A percentile compares a stretch with the other conserved stretches of the same genome.
Evolutionary conservation across 2,329 filamentous ascomycete species (phyloP).

Genomic region (Echinosphaeria canescens): DNA sequence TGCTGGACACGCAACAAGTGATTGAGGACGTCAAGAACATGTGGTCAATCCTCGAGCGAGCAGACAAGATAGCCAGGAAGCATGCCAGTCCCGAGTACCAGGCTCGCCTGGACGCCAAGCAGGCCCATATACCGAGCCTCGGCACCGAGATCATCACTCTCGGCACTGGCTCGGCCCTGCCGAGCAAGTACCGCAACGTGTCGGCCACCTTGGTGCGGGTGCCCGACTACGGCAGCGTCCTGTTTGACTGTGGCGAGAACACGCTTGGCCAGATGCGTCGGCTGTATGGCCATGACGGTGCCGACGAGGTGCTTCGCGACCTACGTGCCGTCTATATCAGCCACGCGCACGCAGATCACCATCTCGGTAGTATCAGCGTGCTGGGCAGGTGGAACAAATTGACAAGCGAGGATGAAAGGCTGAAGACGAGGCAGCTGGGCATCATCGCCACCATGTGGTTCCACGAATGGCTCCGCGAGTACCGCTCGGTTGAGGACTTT

Average conservation of each 20-base stretch:
- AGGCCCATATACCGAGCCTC: conserved; percentile 45
- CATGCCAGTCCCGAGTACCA: conserved; percentile 21
- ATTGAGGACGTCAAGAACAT: conserved; percentile 12
- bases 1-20: conserved; percentile 23
- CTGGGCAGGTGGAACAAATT: no score
- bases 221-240: conserved; percentile 67
- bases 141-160: conserved; percentile 72
- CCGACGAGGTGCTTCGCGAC: conserved; percentile 52
- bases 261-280: conserved; percentile 75
- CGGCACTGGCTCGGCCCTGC: conserved; percentile 76
- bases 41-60: no score
- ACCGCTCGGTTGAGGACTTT: conserved; percentile 55
- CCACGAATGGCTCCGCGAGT: conserved; percentile 59
- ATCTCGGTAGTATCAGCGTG: conserved; percentile 66
- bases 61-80: no score
- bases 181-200: conserved; percentile 90
- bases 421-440: conserved; percentile 26
- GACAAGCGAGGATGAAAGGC: conserved; percentile 66
- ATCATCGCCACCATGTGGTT: conserved; percentile 53
- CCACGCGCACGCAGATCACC: conserved; percentile 91
- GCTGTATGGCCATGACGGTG: conserved; percentile 40
- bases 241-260: conserved; percentile 84
- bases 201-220: conserved; percentile 71
- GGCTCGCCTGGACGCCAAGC: conserved; percentile 23
- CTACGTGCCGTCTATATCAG: conserved; percentile 79